Evolutionary conservation across 306 rosid genomes (phyloP), one percentile per base, ranked within the genome.

Genomic region (Prunus salicina): DNA sequence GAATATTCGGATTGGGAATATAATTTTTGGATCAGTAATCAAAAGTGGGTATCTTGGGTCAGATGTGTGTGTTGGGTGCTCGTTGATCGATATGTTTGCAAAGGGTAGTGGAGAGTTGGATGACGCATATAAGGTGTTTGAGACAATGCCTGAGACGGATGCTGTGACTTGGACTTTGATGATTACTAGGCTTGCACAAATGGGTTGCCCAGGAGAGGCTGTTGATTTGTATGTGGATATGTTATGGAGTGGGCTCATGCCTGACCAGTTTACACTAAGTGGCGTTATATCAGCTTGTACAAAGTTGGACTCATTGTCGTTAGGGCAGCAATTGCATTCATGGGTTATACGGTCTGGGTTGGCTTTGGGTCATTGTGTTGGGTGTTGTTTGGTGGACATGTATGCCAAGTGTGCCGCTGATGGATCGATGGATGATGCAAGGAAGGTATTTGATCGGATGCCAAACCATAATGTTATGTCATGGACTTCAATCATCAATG

Each of bases 401-500:
- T 78, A 78, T 78, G 77, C 73, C 0, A 79, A 79, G 45, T 71
- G 73, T 79, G 43, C 7, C 2, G 57, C 28, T 55, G 73, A 64
- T 53, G 78, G 78, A 47, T 18, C 15, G 0, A 45, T 72, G 73
- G 51, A 67, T 53, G 78, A 72, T 20, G 57, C 82, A 0, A 72
- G 73, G 82, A 72, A n/a, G 68, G 58, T 72, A 20, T 79, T 79
- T 79, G 73, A 79, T 64, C 27, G 20, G 53, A 64, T 79, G 78
- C 18, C 11, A 19, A 58, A 65, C 45, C 73, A 45, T 25, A 79
- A 73, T 72, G 82, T 79, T 55, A 7, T 38, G 73, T 79, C 82
- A 2, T 72, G 82, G 82, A 72, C 82, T 72, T 57, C 73, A 8
- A 24, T 64, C 56, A 79, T 79, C 14, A 64, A 13, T 71, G 82